These are phyloP conservation scores for Microbotryomycetes sp. DNA, from an alignment of 1,284 basidiomycete species.

Conservation along the genomic window DNA sequence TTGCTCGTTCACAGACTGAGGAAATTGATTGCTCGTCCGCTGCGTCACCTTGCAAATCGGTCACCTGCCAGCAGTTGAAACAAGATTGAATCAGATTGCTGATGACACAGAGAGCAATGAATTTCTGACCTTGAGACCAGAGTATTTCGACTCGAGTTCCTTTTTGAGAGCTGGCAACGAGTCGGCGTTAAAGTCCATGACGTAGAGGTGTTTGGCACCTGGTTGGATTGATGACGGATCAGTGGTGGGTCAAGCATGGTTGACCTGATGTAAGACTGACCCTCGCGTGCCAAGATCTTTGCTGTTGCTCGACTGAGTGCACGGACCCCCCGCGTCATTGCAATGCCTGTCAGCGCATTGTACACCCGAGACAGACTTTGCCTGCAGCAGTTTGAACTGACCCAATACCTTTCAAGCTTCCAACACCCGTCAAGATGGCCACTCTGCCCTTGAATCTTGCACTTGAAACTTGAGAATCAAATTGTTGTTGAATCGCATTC, in stretches of 20 bases:
- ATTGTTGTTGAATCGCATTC: slow-evolving; percentile 62
- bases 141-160: slow-evolving; percentile 61
- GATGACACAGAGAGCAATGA: neutral
- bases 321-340: too few relatives aligned
- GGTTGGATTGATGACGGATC: neutral
- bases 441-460: slow-evolving; percentile 68
- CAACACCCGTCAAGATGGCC: slow-evolving; percentile 82
- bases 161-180: slow-evolving; percentile 67
- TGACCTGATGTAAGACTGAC: slow-evolving; percentile 42
- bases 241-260: neutral
- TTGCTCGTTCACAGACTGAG: slow-evolving; percentile 60
- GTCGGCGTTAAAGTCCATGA: slow-evolving; percentile 66
- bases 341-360: too few relatives aligned
- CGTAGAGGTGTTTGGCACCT: slow-evolving; percentile 78
- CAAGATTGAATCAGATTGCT: too few relatives aligned
- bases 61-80: slow-evolving; percentile 54
- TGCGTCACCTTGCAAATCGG: slow-evolving; percentile 68
- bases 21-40: slow-evolving; percentile 69
- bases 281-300: slow-evolving; percentile 71
- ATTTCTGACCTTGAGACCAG: slow-evolving; percentile 62
- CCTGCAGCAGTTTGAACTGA: too few relatives aligned
- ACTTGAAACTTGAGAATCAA: slow-evolving; percentile 53
- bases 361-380: too few relatives aligned
- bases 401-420: slow-evolving; percentile 78
- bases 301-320: slow-evolving; percentile 59